Evolutionary conservation across 2,329 filamentous ascomycete species (phyloP), one percentile per base, ranked within the genome.

Genomic region (Cordyceps fumosorosea): DNA sequence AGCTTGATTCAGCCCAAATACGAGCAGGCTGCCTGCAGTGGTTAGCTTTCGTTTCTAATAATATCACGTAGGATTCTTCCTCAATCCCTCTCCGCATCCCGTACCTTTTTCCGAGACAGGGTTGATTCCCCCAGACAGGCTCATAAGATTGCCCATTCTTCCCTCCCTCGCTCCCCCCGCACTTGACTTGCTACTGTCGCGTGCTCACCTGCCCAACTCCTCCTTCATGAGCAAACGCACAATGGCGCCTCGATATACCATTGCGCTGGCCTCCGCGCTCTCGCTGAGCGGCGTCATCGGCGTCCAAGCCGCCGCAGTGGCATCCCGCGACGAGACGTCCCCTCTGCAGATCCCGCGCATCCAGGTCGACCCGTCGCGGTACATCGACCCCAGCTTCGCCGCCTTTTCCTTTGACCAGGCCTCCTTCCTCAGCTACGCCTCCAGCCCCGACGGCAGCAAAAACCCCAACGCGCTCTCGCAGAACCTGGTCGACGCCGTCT

Each of bases 401-500:
- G 44, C 29, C 3, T n/a, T 61, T n/a, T n/a, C 58, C 6, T 61
- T 61, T 50, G 58, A 61, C 5, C 51, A 54, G 32, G 58, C 58
- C 3, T 61, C 58, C 11, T 61, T 61, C 40, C 32, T 55, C 42
- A 50, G 48, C 58, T 61, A 61, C 32, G 58, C 58, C 11, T 8
- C 40, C 51, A 42, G 72, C 48, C 67, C 69, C 56, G 64, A 69
- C 24, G 71, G 71, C 34, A 69, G 69, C n/a, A 12, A 37, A 3
- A 37, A 68, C 18, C 34, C 65, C 18, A 76, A 75, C 37, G 56
- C 57, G 11, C 75, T 75, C 65, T 74, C 72, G 1, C 54, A 65
- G 16, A 75, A 75, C 56, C 68, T 75, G 34, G 72, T 76, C 48
- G 62, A 71, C 18, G 67, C 65, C 20, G 68, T 75, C 54, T 73